A percentile compares a stretch with the other conserved stretches of the same genome.
phyloP scores from a whole-genome alignment of 129 eudicot genomes.

The Oenanthe sinensis region DNA sequence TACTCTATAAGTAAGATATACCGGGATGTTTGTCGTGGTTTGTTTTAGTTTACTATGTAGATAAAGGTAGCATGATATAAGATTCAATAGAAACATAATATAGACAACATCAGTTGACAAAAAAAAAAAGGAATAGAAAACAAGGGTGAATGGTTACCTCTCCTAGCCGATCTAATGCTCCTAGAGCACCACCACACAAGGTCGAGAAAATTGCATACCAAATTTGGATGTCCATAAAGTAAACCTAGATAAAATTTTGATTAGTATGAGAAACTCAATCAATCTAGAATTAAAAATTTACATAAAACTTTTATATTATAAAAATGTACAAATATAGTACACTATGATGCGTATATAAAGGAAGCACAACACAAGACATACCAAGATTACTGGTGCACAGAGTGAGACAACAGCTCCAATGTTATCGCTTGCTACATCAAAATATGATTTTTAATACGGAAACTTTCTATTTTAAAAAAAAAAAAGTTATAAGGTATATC shows the following conservation, averaged over 20 bases:
- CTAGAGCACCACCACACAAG: slow-evolving; percentile 82
- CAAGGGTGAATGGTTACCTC: slow-evolving; percentile 49
- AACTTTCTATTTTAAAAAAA: background rate
- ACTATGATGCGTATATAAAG: background rate
- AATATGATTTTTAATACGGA: slow-evolving; percentile 5
- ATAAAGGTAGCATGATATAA: background rate
- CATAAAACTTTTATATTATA: background rate
- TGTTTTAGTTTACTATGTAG: too few species aligned
- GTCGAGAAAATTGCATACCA: slow-evolving; percentile 95
- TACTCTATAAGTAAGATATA: background rate
- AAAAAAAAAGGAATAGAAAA: background rate
- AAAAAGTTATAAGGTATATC: background rate
- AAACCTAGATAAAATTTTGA: slow-evolving; percentile 50
- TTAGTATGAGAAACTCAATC: slow-evolving; percentile 13
- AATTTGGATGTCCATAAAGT: slow-evolving; percentile 91
- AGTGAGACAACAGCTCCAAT: slow-evolving; percentile 74
- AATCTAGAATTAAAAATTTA: background rate
- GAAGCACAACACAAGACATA: slow-evolving; percentile 24
- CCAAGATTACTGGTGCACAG: slow-evolving; percentile 89
- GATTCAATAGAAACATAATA: too few species aligned
- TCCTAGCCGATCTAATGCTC: slow-evolving; percentile 95
- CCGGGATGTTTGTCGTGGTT: background rate
- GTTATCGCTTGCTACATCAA: slow-evolving; percentile 57
- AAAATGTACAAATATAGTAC: slow-evolving; percentile 2
- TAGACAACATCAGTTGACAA: too few species aligned